Conservation (phyloP, 2,329 filamentous ascomycete species). For the Fusarium oligoseptatum region DNA sequence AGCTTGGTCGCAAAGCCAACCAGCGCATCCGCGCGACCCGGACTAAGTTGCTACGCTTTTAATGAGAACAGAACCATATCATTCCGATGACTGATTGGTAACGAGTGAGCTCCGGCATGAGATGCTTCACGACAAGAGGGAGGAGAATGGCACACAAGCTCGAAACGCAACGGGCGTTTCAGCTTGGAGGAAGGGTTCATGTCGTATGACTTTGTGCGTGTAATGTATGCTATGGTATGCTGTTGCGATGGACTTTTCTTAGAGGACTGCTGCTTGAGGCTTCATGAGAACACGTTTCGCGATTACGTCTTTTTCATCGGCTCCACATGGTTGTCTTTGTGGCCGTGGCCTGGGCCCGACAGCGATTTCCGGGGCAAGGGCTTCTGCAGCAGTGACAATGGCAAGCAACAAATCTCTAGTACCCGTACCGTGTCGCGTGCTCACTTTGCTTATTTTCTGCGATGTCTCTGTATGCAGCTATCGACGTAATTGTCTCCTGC, state of each 20-base stretch:
- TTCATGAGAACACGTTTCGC: slow-evolving; percentile 47
- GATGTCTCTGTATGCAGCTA: neutral
- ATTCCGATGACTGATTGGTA: slow-evolving; percentile 21
- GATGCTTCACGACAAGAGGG: slow-evolving; percentile 17
- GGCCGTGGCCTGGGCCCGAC: neutral
- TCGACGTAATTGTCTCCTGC: slow-evolving; percentile 14
- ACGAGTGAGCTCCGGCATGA: slow-evolving; percentile 19
- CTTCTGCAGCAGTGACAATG: slow-evolving; percentile 21
- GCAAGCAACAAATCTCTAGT: slow-evolving; percentile 10
- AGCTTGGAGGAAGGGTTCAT: slow-evolving; percentile 27
- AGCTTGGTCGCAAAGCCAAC: slow-evolving; percentile 48
- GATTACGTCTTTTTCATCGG: slow-evolving; percentile 25
- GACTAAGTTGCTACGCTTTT: slow-evolving; percentile 40
- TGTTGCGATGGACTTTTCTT: slow-evolving; percentile 42
- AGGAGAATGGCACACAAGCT: slow-evolving; percentile 32
- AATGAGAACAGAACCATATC: slow-evolving; percentile 32
- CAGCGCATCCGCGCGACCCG: slow-evolving; percentile 37
- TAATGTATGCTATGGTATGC: slow-evolving; percentile 38
- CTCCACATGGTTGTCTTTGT: slow-evolving; percentile 28
- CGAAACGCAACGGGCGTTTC: slow-evolving; percentile 27
- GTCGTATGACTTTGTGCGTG: slow-evolving; percentile 37
- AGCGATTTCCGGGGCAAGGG: neutral
- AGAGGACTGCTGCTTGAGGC: slow-evolving; percentile 43
- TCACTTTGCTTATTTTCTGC: neutral
- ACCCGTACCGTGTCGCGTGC: neutral